Base-by-base conservation (phyloP, 2,329 filamentous ascomycete species). In the Boeremia lycopersici region DNA sequence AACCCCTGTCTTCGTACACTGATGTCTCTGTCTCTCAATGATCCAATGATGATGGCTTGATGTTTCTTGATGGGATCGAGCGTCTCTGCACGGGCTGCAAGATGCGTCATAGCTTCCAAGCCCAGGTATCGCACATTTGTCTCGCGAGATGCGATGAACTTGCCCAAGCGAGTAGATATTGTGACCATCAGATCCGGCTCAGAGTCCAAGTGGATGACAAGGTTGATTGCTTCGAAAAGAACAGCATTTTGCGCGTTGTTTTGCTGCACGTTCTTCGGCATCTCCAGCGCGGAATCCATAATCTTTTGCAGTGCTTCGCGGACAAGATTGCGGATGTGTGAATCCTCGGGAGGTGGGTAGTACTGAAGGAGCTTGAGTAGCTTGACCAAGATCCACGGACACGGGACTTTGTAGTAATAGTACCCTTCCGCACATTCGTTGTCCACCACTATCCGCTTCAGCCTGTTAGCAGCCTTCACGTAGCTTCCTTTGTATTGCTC, bases 211-310 rank as follows among this genome's bases (percentile, higher is more conserved):
- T 99, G 95, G 63, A 99, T 99, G 65, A 97, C 95, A 39, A 99
- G 85, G 72, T 99, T 97, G 76, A 99, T 99, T 23, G 95, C 96
- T 79, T 99, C 95, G 70, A 99, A 99, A 1, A 99, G 82, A 12
- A 99, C 92, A 0, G 95, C 95, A 70, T 99, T 99, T 71, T 98
- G 95, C 0, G 95, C 95, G 72, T 99, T 99, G 76, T 99, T 99
- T 73, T 99, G 95, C 76, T 99, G 95, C 13, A 99, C 95, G 68
- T 99, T 99, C 79, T 98, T 99, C 48, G 91, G 95, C 71, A 91
- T 88, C 71, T 98, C 93, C 81, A 96, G 88, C 1, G 95, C 93
- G 33, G 91, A 82, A 68, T 97, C 91, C 73, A 99, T 82, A 40
- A 98, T 96, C 74, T 89, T 91, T 73, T 96, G 90, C 42, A 99